Conservation (phyloP, 257 asterid species). For the Lantana camara region DNA sequence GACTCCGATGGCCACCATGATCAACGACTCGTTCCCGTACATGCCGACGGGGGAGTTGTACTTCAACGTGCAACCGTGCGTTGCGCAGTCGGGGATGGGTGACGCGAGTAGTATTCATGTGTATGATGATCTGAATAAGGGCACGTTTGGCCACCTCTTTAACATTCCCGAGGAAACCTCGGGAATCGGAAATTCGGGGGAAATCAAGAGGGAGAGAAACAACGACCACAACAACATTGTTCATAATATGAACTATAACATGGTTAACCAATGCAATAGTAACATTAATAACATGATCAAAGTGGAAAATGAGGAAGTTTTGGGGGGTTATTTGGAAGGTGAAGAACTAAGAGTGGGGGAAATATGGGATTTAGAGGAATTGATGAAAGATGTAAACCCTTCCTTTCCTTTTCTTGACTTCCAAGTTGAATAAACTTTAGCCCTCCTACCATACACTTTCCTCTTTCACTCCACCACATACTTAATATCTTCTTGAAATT, state of each 20-base stretch:
- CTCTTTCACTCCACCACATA: neutral
- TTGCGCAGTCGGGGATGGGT: conserved; percentile 23
- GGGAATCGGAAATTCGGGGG: conserved; percentile 23
- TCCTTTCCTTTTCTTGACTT: conserved; percentile 55
- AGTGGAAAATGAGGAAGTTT: conserved; percentile 43
- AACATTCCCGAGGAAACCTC: conserved; percentile 31
- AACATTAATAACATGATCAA: conserved; percentile 28
- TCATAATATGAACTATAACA: conserved; percentile 9
- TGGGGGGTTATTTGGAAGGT: conserved; percentile 55
- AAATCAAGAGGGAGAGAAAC: conserved; percentile 13
- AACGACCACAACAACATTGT: conserved; percentile 14
- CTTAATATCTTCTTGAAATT: neutral
- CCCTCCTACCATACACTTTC: neutral
- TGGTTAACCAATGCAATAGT: conserved; percentile 13
- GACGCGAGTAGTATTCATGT: too few relatives aligned
- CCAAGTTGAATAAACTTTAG: conserved; percentile 35
- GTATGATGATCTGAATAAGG: conserved; percentile 18
- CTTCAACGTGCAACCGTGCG: conserved; percentile 43
- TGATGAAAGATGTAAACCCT: conserved; percentile 58
- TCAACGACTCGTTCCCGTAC: neutral
- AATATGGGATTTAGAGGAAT: conserved; percentile 60
- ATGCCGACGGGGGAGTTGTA: conserved; percentile 26
- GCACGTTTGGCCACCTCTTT: conserved; percentile 37
- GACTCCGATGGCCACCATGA: conserved; percentile 35
- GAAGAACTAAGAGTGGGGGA: conserved; percentile 49